Base-by-base conservation (phyloP, 768 basidiomycete species). In the Amanita jacksonii region DNA sequence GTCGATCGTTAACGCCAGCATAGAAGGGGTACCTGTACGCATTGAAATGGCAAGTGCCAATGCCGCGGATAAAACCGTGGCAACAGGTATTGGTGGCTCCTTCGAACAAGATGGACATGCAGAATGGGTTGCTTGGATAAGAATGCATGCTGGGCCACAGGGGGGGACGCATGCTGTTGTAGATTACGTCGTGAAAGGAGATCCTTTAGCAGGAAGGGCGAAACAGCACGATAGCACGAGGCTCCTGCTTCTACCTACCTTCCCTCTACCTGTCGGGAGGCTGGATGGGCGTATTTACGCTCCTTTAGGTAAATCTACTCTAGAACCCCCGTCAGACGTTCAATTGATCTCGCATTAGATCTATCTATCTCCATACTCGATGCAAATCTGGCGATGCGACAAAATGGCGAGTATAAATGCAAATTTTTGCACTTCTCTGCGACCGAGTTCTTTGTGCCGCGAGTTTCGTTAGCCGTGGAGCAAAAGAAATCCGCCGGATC, bases 121-220 rank as follows among this genome's bases (percentile, higher is more conserved):
- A 54, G 70, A 74, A 28, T 84, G 81, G 79, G 61, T 75, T 27
- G 73, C 61, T 25, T 85, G 81, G 81, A 70, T 81, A 37, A 76
- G 71, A 55, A 63, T 86, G 19, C 69, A 73, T 50, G 64, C 73
- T 24, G 79, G 76, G 8, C 62, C 69, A 3, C 61, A 65, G 16
- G 69, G 69, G 24, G 75, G 75, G 5, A 74, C 76, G 20, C 59
- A 62, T 19, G 57, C 69, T 39, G 66, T 82, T n/a, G 68, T 79
- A 33, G 79, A 85, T 54, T 89, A 89, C 55, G 56, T 84, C 22
- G 81, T 82, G 22, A 68, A 63, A 20, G 49, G 52, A 19, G 51
- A 51, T 8, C 19, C 38, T n/a, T 16, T 35, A 22, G 35, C 48
- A 22, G 47, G 42, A 47, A 48, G 37, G 45, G 48, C 66, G 61